Evolutionary conservation across 1,284 basidiomycete genomes (phyloP), one percentile per base, ranked within the genome.

Genomic region (Fomes fomentarius): DNA sequence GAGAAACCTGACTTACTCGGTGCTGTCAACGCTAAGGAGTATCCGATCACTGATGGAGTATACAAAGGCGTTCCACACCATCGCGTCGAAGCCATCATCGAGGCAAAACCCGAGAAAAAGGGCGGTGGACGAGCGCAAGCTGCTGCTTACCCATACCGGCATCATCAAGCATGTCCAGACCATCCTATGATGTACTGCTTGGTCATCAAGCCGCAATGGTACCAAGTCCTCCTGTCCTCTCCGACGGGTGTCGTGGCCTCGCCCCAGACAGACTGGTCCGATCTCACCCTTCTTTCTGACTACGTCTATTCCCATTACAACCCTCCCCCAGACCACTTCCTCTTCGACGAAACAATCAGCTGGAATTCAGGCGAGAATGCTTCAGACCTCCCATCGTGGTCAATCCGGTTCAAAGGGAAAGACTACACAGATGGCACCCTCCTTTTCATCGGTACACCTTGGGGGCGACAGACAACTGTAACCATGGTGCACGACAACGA

Each of bases 221-320:
- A 50, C 40, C 47, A 50, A 17, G 15, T 50, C 17, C 22, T 50
- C 19, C 21, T 40, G 19, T 50, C 38, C 11, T 38, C 39, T 4
- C 47, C 47, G 6, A 15, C 17, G 19, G 47, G 47, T 6, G 11
- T 35, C 8, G 28, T 42, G 10, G 38, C 38, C 2, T 50, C 47
- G 0, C 9, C 25, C 1, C n/a, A 12, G 10, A 31, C 12, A 15
- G n/a, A 22, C 3, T 50, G 47, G 47, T 4, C 8, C 8, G 14
- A 42, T n/a, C 47, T 50, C 39, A 17, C 4, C 1, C 31, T 30
- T 5, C 39, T 50, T 12, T 38, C 47, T 2, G 30, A 24, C 11
- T 53, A 34, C 33, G 5, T 53, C 17, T 43, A 53, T 25, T 31
- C 52, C 25, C 28, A 41, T 9, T 53, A 53, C 31, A n/a, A 30